Percentiles rank a stretch among this genome's conserved stretches.
These are phyloP conservation scores for Ligustrum vulgare DNA, from an alignment of 257 asterid species.

Conservation along the genomic window DNA sequence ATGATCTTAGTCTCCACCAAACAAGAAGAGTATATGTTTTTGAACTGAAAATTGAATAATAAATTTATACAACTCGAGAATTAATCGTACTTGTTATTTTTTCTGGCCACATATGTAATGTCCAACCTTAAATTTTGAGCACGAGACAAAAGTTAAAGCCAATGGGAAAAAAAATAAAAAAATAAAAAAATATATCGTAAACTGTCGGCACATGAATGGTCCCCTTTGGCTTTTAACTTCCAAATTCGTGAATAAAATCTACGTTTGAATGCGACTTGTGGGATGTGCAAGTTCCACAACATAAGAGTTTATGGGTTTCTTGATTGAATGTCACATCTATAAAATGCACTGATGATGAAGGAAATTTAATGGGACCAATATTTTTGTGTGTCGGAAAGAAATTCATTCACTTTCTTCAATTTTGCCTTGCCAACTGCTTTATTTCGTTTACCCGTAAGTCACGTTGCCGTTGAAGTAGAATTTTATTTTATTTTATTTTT, in stretches of 20 bases:
- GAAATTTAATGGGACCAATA: slow-evolving; percentile 23
- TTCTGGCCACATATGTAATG: background rate
- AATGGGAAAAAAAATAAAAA: too few species aligned
- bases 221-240: slow-evolving; percentile 21
- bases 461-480: slow-evolving; percentile 30
- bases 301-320: background rate
- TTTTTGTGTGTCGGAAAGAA: slow-evolving; percentile 33
- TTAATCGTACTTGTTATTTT: too few species aligned
- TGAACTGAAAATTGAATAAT: too few species aligned
- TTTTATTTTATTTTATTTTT: slow-evolving; percentile 12
- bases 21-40: too few species aligned
- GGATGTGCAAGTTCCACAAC: background rate
- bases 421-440: slow-evolving; percentile 32
- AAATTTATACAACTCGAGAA: too few species aligned
- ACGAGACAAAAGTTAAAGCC: slow-evolving; percentile 24
- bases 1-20: too few species aligned
- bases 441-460: background rate
- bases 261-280: slow-evolving; percentile 21
- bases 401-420: slow-evolving; percentile 20
- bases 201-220: slow-evolving; percentile 32
- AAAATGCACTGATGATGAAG: slow-evolving; percentile 27
- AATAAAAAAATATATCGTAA: background rate
- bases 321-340: slow-evolving; percentile 27
- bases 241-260: slow-evolving; percentile 17
- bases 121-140: slow-evolving; percentile 2